A percentile compares a stretch with the other conserved stretches of the same genome.
These are phyloP conservation scores for Cupressus sempervirens DNA, from an alignment of 75 land plant species.

Conservation along the genomic window DNA sequence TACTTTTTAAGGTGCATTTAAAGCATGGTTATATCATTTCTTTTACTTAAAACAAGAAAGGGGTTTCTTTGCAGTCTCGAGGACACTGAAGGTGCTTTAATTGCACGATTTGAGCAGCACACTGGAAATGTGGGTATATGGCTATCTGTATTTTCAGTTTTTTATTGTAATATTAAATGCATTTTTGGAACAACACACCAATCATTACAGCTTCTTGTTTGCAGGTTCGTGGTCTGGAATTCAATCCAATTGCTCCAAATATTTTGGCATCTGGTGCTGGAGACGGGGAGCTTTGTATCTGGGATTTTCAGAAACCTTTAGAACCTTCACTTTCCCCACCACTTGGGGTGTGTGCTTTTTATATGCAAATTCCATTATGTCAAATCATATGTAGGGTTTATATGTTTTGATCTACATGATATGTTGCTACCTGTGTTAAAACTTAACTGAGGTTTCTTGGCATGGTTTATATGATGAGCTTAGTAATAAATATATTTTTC, in stretches of 20 bases:
- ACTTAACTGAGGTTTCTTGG: not conserved
- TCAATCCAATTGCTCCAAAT: slow-evolving; percentile 64
- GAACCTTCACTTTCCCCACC: slow-evolving; percentile 66
- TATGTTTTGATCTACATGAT: not conserved
- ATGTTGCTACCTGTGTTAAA: not conserved
- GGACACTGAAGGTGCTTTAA: slow-evolving; percentile 37
- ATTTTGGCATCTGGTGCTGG: slow-evolving; percentile 96
- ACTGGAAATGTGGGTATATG: slow-evolving; percentile 53
- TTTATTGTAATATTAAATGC: not conserved
- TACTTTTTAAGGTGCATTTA: not conserved
- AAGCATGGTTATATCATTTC: not conserved
- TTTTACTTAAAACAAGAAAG: not conserved
- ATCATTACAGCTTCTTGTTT: not conserved
- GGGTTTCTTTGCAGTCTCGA: slow-evolving; percentile 24
- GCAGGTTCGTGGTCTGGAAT: slow-evolving; percentile 94
- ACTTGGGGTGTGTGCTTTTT: slow-evolving; percentile 44
- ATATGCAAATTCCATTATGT: not conserved
- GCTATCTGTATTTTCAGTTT: not conserved
- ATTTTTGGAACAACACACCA: not conserved
- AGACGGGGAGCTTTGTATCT: slow-evolving; percentile 82
- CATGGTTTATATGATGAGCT: not conserved
- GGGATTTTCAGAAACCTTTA: slow-evolving; percentile 76
- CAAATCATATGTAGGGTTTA: not conserved
- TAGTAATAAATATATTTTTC: slow-evolving; percentile 11
- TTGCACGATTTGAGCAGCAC: slow-evolving; percentile 55